phyloP scores from a whole-genome alignment of 768 basidiomycete species.

The Royoungia palumana region DNA sequence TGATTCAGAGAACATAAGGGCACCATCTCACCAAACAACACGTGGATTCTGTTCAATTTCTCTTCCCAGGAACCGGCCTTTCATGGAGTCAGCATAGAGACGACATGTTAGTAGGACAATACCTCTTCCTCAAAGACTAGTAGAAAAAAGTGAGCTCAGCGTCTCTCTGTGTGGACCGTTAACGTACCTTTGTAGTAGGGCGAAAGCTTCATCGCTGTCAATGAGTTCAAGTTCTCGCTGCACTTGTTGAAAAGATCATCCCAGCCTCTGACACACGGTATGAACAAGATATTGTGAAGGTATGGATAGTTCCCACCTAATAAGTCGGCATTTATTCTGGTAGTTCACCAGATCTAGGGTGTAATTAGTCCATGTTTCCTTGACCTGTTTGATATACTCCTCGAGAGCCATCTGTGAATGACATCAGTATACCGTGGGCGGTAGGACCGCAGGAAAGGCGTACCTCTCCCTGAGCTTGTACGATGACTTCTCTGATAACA shows the following conservation, averaged over 20 bases:
- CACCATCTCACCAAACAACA: constrained; percentile 76
- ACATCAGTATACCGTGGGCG: constrained; percentile 6
- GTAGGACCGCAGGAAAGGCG: constrained; percentile 5
- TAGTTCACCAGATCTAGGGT: constrained; percentile 96
- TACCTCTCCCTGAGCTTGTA: constrained; percentile 97
- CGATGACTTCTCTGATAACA: constrained; percentile 89
- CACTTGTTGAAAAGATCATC: constrained; percentile 97
- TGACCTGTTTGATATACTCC: constrained; percentile 94
- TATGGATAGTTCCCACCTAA: constrained; percentile 48
- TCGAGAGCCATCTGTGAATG: constrained; percentile 86
- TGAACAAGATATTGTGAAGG: constrained; percentile 2
- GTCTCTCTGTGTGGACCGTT: background rate
- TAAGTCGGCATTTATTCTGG: constrained; percentile 97
- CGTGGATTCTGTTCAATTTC: constrained; percentile 93
- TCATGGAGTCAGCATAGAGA: constrained; percentile 9
- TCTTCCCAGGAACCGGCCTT: constrained; percentile 93
- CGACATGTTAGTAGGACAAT: constrained; percentile 4
- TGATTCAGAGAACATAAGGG: background rate
- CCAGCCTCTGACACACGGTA: constrained; percentile 66
- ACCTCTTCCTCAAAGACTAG: constrained; percentile 89
- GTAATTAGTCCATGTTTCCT: constrained; percentile 95
- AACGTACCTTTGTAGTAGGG: constrained; percentile 91
- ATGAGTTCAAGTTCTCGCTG: constrained; percentile 93
- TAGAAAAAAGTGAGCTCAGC: constrained; percentile 3
- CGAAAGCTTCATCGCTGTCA: constrained; percentile 95